Conservation (phyloP, 345 rosid species). For the Brassica nigra region DNA sequence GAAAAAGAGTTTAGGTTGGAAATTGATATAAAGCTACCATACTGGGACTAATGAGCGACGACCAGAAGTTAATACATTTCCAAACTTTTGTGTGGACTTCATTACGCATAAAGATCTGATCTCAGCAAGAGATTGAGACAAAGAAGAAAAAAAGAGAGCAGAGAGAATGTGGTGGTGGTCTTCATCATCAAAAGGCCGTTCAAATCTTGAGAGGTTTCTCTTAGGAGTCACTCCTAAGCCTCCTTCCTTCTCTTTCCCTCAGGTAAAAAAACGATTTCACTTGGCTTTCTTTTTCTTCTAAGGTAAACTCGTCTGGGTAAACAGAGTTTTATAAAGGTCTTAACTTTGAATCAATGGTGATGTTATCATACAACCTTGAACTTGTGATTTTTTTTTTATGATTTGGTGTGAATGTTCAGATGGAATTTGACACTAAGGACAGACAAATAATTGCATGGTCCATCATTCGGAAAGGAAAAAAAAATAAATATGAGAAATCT, state of each 20-base stretch:
- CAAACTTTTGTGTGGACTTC: slow-evolving; percentile 10
- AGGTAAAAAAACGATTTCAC: slow-evolving; percentile 18
- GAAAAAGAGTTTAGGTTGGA: slow-evolving; percentile 28
- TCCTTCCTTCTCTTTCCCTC: slow-evolving; percentile 33
- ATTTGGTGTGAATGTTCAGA: slow-evolving; percentile 15
- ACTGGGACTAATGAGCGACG: slow-evolving; percentile 32
- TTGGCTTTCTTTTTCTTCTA: background rate
- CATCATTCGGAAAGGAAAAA: background rate
- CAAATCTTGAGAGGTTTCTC: slow-evolving; percentile 43
- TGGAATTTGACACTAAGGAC: slow-evolving; percentile 22
- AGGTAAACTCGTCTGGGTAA: slow-evolving; percentile 10
- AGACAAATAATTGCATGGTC: slow-evolving; percentile 41
- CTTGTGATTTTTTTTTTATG: background rate
- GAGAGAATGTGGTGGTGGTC: slow-evolving; percentile 44
- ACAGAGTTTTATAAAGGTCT: background rate
- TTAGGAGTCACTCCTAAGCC: slow-evolving; percentile 43
- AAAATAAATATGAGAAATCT: background rate
- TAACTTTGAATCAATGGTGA: slow-evolving; percentile 10
- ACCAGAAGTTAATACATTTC: slow-evolving; percentile 29
- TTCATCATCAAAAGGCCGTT: slow-evolving; percentile 38
- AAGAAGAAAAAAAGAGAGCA: background rate
- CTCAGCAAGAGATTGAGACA: slow-evolving; percentile 6
- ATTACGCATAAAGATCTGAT: slow-evolving; percentile 12
- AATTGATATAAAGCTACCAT: slow-evolving; percentile 30
- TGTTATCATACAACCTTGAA: slow-evolving; percentile 28